These are phyloP conservation scores for Aspergillus vadensis DNA, from an alignment of 2,329 filamentous ascomycete genomes.

Conservation along the genomic window DNA sequence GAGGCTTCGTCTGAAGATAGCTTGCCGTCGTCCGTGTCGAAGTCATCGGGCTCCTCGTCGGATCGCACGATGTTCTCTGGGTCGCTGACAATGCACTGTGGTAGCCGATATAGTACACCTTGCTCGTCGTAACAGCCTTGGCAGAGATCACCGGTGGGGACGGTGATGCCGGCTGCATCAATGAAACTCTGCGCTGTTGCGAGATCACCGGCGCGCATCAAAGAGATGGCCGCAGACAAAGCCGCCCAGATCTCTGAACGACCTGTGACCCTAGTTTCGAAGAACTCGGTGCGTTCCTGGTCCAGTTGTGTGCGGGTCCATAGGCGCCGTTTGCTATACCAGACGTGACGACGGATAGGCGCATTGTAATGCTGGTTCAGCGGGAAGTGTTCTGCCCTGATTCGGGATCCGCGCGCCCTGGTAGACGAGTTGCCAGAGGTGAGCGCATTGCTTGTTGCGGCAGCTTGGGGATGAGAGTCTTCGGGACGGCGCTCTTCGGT, in stretches of 20 bases:
- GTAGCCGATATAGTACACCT: conserved; percentile 69
- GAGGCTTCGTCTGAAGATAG: conserved; percentile 42
- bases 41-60: conserved; percentile 24
- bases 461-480: conserved; percentile 19
- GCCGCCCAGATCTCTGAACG: conserved; percentile 78
- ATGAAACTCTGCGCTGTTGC: conserved; percentile 78
- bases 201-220: conserved; percentile 65
- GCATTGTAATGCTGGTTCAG: conserved; percentile 67
- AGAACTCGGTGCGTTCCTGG: conserved; percentile 77
- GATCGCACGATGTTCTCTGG: conserved; percentile 57
- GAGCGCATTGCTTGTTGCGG: conserved; percentile 15
- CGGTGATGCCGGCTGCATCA: conserved; percentile 72
- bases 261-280: conserved; percentile 83
- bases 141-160: conserved; percentile 71
- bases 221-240: conserved; percentile 66
- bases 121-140: conserved; percentile 72
- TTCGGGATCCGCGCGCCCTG: conserved; percentile 17
- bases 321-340: conserved; percentile 62
- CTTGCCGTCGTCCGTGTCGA: conserved; percentile 36
- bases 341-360: conserved; percentile 66
- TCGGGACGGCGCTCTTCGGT: conserved; percentile 28
- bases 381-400: conserved; percentile 28
- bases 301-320: conserved; percentile 73
- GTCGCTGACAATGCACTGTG: conserved; percentile 69
- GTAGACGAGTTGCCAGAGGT: conserved; percentile 19